Percentiles rank a stretch among this genome's conserved stretches.
Evolutionary conservation across 768 basidiomycete genomes (phyloP).

Genomic region (Rubroboletus pulcherrimus): DNA sequence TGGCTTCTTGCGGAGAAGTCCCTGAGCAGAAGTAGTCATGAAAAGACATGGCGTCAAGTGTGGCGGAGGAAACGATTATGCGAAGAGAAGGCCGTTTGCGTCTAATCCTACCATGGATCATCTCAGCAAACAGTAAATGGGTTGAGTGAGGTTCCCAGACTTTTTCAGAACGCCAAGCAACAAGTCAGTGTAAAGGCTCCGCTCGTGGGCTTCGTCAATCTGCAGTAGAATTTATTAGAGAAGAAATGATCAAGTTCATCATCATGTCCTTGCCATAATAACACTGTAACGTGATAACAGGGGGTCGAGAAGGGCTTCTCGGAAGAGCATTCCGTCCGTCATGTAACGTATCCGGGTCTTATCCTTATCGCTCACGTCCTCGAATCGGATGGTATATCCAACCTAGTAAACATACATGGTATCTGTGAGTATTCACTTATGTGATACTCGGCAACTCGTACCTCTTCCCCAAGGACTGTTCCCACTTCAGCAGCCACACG

Average conservation of each 20-base stretch:
- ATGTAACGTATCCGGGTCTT: conserved; percentile 90
- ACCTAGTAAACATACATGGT: conserved; percentile 51
- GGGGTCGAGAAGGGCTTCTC: conserved; percentile 90
- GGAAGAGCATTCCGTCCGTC: conserved; percentile 98
- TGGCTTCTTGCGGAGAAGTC: conserved; percentile 62
- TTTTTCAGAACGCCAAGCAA: conserved; percentile 91
- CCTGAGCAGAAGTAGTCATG: conserved; percentile 81
- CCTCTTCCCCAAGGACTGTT: conserved; percentile 83
- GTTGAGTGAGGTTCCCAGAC: conserved; percentile 38
- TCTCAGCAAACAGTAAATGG: conserved; percentile 1
- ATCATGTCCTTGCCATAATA: conserved; percentile 68
- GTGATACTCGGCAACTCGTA: conserved; percentile 24
- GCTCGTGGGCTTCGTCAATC: conserved; percentile 98
- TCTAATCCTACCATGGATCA: conserved; percentile 60
- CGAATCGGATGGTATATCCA: conserved; percentile 96
- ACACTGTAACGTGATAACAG: conserved; percentile 89
- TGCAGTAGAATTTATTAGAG: conserved; percentile 28
- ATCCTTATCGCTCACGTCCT: conserved; percentile 83
- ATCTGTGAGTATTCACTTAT: not conserved
- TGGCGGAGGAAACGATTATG: conserved; percentile 93
- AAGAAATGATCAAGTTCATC: not conserved
- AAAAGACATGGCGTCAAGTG: conserved; percentile 88
- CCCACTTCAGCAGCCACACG: conserved; percentile 94
- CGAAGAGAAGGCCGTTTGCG: conserved; percentile 87
- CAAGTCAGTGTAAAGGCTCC: conserved; percentile 93